These are phyloP conservation scores for Alternaria longipes DNA, from an alignment of 2,329 filamentous ascomycete species.

Conservation along the genomic window DNA sequence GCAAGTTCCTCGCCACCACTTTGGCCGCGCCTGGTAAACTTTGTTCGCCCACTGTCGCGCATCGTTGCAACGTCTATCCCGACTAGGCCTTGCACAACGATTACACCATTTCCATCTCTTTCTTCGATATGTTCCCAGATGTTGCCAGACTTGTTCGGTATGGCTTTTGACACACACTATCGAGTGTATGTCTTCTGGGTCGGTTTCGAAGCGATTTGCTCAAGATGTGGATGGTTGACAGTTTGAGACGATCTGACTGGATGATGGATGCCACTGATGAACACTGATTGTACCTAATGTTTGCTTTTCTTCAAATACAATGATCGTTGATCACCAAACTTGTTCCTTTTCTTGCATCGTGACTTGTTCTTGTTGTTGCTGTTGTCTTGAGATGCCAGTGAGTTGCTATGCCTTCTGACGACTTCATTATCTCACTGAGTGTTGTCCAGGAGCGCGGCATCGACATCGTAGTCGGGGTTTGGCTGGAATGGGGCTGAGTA, in stretches of 20 bases:
- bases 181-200: conserved; percentile 18
- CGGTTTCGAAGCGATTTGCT: conserved; percentile 20
- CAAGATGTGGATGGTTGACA: conserved; percentile 24
- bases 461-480: not conserved
- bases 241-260: conserved; percentile 31
- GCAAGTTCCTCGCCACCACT: conserved; percentile 6
- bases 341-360: conserved; percentile 12
- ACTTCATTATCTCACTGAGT: not conserved
- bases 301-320: conserved; percentile 17
- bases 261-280: conserved; percentile 24
- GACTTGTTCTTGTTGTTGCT: conserved; percentile 2
- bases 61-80: conserved; percentile 14
- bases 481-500: not conserved
- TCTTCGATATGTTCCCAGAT: conserved; percentile 26
- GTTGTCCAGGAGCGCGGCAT: not conserved
- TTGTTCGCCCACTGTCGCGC: not conserved
- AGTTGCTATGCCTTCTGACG: not conserved
- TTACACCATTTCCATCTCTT: conserved; percentile 16
- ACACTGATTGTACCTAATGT: conserved; percentile 11
- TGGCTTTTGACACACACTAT: conserved; percentile 18
- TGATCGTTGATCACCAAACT: conserved; percentile 27
- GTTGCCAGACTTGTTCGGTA: conserved; percentile 22
- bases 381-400: not conserved
- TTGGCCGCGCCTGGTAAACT: conserved; percentile 24
- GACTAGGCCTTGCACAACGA: conserved; percentile 1